Percentiles rank a stretch among this genome's conserved stretches.
Conservation (phyloP, 73 alveolate species). For the Urostyla sp. region DNA sequence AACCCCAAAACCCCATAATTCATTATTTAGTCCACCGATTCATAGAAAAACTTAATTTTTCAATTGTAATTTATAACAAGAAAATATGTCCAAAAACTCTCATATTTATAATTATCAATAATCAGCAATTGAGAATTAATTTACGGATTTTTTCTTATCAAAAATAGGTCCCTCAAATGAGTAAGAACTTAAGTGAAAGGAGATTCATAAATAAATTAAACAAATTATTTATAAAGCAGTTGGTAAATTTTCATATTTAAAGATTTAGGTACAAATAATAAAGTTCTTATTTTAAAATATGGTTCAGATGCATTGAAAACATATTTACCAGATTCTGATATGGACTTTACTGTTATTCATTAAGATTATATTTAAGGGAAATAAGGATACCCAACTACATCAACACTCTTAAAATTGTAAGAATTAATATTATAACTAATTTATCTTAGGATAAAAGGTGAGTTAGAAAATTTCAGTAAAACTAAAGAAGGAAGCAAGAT, state of each 20-base stretch:
- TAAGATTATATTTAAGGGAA: conserved; percentile 19
- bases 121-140: no score
- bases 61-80: no score
- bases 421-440: not conserved
- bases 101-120: no score
- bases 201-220: not conserved
- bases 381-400: not conserved
- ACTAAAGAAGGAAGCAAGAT: conserved; percentile 48
- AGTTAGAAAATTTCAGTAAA: conserved; percentile 60
- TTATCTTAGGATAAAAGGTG: conserved; percentile 23
- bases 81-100: no score
- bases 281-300: conserved; percentile 53
- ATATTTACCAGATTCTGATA: conserved; percentile 88
- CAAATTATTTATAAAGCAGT: not conserved
- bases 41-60: no score
- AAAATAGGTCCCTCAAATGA: no score
- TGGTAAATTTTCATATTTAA: not conserved
- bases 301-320: conserved; percentile 93
- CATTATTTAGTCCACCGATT: no score
- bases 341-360: conserved; percentile 77
- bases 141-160: no score
- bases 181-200: no score
- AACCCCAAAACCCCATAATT: no score
- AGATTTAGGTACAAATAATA: not conserved
- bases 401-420: conserved; percentile 19